Evolutionary conservation across 805 yeast genomes (phyloP).

Genomic region (Wickerhamia fluorescens): DNA sequence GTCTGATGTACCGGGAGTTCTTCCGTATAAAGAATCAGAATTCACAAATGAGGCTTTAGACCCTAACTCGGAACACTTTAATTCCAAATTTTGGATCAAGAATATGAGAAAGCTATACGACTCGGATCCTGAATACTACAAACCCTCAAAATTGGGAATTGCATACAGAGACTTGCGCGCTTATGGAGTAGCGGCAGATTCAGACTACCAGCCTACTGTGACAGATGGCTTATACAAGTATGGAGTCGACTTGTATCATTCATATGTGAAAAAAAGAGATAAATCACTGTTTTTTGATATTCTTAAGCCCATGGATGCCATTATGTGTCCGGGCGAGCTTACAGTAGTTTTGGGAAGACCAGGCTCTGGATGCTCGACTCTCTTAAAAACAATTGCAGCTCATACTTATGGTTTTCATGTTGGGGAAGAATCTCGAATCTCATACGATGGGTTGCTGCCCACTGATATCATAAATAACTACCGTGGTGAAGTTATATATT

Average conservation of each 20-base stretch:
- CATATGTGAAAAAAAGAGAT: conserved; percentile 10
- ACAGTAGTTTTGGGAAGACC: conserved; percentile 35
- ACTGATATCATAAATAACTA: conserved; percentile 11
- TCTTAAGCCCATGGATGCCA: conserved; percentile 23
- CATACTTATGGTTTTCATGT: conserved; percentile 26
- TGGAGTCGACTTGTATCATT: conserved; percentile 9
- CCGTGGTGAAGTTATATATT: conserved; percentile 27
- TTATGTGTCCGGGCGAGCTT: conserved; percentile 27
- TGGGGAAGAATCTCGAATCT: conserved; percentile 5
- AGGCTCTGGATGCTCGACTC: conserved; percentile 33
- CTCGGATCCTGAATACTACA: conserved; percentile 53
- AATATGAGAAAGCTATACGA: conserved; percentile 47
- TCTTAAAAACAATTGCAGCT: conserved; percentile 27
- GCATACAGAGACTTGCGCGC: conserved; percentile 52
- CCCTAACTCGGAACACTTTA: conserved; percentile 51
- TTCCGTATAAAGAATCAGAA: conserved; percentile 19
- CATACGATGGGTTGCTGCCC: conserved; percentile 7
- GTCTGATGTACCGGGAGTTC: conserved; percentile 44
- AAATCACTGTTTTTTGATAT: conserved; percentile 19
- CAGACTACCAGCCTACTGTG: conserved; percentile 57
- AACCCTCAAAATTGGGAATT: conserved; percentile 53
- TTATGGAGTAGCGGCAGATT: conserved; percentile 56
- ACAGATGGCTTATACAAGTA: conserved; percentile 29
- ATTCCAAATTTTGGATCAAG: conserved; percentile 58
- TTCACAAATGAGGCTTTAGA: conserved; percentile 47